Evolutionary conservation across 1,139 yeast genomes (phyloP), one percentile per base, ranked within the genome.

Genomic region (Zygosaccharomyces sapae): DNA sequence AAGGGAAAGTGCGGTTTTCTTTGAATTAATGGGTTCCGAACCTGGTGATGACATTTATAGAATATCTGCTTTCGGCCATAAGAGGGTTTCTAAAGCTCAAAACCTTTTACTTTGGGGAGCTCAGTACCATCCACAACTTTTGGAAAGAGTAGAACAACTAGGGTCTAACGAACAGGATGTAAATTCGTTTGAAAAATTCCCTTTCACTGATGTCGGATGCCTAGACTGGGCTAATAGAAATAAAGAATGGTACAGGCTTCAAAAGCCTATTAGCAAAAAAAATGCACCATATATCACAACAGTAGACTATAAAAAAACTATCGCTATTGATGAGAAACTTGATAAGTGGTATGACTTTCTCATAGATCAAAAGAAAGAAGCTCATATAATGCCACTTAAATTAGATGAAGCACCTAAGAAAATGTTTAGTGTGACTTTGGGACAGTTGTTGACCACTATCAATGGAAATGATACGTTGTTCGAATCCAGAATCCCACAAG

Each of bases 401-500:
- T 18, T 41, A 7, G 41, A 22, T 4, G 40, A 30, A 19, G 44
- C 35, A 10, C 39, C 39, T 3, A 42, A 51, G 8, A 47, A 49
- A 37, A 44, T 54, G n/a, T 44, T 57, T 10, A 60, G 65, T 44
- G 44, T 61, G 16, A 58, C 65, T 3, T 38, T 63, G 20, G 67
- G 67, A 4, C 61, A 60, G 39, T 37, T 63, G 5, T 45, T 63
- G 18, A 42, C 50, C 24, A 44, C 55, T 9, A 5, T 41, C 2
- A 33, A 33, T 5, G 46, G 37, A 5, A 24, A 25, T 7, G 38
- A 43, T 3, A 66, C 61, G 49, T 63, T 63, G 19, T 75, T 80
- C 63, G 71, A 68, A 54, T 66, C 80, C 20, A 70, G 72, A 41
- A 63, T 74, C 4, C 73, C 79, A 5, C 65, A 71, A 31, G 63